Conservation (phyloP, 768 basidiomycete species). For the Tulasnella sp. region DNA sequence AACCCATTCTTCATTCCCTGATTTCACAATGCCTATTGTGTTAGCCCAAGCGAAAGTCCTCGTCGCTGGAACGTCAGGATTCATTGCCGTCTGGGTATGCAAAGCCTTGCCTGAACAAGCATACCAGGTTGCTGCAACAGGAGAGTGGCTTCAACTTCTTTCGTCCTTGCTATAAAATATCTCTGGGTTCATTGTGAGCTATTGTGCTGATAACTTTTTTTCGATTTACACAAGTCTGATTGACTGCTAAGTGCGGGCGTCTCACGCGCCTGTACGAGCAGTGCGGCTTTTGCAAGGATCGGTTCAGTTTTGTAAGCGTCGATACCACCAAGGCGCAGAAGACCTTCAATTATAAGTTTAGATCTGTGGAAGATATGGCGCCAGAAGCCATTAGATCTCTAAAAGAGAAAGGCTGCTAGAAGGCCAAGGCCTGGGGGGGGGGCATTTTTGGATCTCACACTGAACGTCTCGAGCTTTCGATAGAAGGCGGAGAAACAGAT, state of each 20-base stretch:
- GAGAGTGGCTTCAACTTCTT: no score
- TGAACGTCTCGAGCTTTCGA: conserved; percentile 28
- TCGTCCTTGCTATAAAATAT: no score
- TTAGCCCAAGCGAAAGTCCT: conserved; percentile 14
- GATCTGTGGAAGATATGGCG: conserved; percentile 1
- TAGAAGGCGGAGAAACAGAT: conserved; percentile 30
- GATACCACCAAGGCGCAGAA: conserved; percentile 4
- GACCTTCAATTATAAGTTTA: conserved; percentile 16
- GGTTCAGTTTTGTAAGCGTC: no score
- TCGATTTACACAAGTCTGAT: no score
- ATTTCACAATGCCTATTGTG: conserved; percentile 16
- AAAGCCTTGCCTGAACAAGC: conserved; percentile 14
- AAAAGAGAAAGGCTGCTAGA: not conserved
- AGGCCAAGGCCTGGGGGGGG: no score
- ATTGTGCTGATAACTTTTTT: no score
- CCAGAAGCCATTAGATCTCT: not conserved
- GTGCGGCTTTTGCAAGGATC: no score
- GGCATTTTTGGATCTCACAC: not conserved
- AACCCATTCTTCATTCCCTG: no score
- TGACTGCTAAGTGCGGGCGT: no score
- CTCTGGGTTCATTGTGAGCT: no score
- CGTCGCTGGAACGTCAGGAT: conserved; percentile 18
- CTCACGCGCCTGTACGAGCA: no score
- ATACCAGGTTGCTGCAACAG: conserved; percentile 13
- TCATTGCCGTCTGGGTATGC: conserved; percentile 15